A percentile compares a stretch with the other conserved stretches of the same genome.
phyloP scores from a whole-genome alignment of 306 rosid genomes.

The Malus sieversii region DNA sequence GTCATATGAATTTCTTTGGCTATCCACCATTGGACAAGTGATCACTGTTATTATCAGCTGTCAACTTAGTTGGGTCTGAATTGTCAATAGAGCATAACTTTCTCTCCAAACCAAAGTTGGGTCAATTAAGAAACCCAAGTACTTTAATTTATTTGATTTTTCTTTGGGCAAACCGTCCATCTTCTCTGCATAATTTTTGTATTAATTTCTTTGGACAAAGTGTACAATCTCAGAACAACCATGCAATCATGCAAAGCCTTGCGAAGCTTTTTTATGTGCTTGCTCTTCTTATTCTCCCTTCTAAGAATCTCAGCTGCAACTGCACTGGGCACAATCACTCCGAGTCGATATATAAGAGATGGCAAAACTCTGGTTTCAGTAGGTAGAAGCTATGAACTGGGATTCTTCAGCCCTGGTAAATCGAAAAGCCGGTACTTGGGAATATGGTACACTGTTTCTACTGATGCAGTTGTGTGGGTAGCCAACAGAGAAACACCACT shows the following conservation, averaged over 20 bases:
- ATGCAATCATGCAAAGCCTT: background rate
- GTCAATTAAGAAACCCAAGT: no score
- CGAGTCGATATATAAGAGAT: background rate
- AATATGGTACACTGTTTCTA: constrained; percentile 1
- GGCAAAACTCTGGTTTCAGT: background rate
- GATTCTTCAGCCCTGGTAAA: constrained; percentile 10
- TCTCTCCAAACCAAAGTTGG: no score
- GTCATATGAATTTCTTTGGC: background rate
- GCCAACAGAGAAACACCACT: constrained; percentile 20
- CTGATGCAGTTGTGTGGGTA: constrained; percentile 4
- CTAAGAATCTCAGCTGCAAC: background rate
- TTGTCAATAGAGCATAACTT: no score
- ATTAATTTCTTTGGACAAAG: no score
- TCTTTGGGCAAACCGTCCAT: no score
- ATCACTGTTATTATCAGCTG: no score
- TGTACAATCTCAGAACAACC: background rate
- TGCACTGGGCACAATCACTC: background rate
- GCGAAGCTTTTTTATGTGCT: background rate
- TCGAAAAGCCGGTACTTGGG: constrained; percentile 9
- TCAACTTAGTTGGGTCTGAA: no score
- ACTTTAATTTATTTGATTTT: no score
- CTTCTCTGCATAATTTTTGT: no score
- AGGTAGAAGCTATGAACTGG: background rate
- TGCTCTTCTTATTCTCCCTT: background rate
- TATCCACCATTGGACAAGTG: no score